Conservation (phyloP, 805 yeast species). For the Candida ulmi region DNA sequence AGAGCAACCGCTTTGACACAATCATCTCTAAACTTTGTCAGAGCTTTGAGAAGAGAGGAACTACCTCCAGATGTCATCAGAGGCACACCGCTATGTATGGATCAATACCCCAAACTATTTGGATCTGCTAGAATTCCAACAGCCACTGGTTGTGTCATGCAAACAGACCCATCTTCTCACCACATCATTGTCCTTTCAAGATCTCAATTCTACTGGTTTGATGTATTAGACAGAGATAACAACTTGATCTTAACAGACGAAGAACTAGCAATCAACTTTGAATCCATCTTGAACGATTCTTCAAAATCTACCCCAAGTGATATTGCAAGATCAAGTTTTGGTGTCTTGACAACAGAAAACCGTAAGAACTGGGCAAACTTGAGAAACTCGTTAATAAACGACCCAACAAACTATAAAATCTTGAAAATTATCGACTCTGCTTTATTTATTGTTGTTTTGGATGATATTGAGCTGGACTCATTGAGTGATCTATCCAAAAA, state of each 20-base stretch:
- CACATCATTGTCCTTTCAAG: conserved; percentile 79
- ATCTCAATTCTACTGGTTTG: conserved; percentile 94
- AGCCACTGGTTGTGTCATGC: conserved; percentile 76
- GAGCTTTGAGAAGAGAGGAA: conserved; percentile 71
- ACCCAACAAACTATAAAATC: conserved; percentile 60
- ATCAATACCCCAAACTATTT: conserved; percentile 80
- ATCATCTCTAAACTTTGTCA: conserved; percentile 72
- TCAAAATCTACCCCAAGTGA: conserved; percentile 43
- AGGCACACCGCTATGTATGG: conserved; percentile 78
- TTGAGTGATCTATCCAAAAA: conserved; percentile 68
- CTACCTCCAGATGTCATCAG: conserved; percentile 65
- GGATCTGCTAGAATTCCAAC: conserved; percentile 89
- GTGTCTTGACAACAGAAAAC: conserved; percentile 86
- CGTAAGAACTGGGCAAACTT: conserved; percentile 82
- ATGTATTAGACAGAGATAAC: conserved; percentile 71
- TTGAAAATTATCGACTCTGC: conserved; percentile 75
- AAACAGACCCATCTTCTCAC: conserved; percentile 66
- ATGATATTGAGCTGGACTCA: conserved; percentile 61
- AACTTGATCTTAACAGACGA: conserved; percentile 69
- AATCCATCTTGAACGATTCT: conserved; percentile 74
- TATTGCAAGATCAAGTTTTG: conserved; percentile 79
- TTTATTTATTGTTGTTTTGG: conserved; percentile 76
- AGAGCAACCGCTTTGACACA: conserved; percentile 77
- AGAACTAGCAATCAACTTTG: conserved; percentile 69
- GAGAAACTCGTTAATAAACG: conserved; percentile 45